Evolutionary conservation across 1,284 basidiomycete genomes (phyloP), one percentile per base, ranked within the genome.

Genomic region (Sporisorium exsertum): DNA sequence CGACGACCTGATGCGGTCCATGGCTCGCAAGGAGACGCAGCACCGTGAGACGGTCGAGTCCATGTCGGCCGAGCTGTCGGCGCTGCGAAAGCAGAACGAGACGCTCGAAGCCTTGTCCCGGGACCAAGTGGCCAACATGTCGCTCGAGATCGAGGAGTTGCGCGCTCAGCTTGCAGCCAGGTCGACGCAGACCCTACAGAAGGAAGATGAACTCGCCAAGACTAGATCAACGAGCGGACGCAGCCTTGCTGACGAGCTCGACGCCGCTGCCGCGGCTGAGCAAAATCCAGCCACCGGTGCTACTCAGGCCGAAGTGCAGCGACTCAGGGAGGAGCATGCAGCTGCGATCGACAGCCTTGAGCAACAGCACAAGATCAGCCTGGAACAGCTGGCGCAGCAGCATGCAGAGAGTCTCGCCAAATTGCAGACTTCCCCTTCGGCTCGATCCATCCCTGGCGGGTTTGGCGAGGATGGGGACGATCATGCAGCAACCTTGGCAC

Each of bases 11-110:
- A 80, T 82, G 80, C 70, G 78, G 26, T 93, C 94, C 1, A 96
- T 97, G 94, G 94, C 94, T 2, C 92, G 94, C 87, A 96, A 96
- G 85, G 94, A 97, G 86, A 92, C 92, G 2, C 88, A 90, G 53
- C 94, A 96, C 85, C 90, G 90, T 24, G 93, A 95, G 81, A 82
- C 88, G 27, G 91, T 94, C 16, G 90, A 93, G 51, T 87, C 87
- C n/a, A 88, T 96, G 65, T 90, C 90, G 35, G 84, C 87, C 15
- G 89, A 95, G 81, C 87, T 95, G 10, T 82, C 75, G n/a, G 89
- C 90, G 72, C 88, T 93, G 29, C 90, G 90, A 58, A 89, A 91
- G 46, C 92, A 94, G 82, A 89, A 93, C 63, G 93, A 95, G 77
- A 92, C 92, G 61, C 87, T 95, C 22, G 91, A 90, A 18, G 89